Evolutionary conservation across 495 filamentous ascomycete species (phyloP).

Genomic region (Penicillium cataractarum): DNA sequence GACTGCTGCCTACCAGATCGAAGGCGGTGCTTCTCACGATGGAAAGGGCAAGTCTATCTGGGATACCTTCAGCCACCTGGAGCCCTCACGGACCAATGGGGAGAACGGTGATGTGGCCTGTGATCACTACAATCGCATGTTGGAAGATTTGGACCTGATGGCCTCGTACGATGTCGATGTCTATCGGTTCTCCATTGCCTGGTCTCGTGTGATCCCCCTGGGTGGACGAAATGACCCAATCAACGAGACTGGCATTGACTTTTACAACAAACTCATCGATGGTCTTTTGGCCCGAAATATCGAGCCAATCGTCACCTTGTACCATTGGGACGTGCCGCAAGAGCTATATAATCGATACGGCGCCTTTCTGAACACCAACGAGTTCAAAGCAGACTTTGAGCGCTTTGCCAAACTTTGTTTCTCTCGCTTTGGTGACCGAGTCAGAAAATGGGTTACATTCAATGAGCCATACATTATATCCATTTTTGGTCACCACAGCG

Average conservation of each 20-base stretch:
- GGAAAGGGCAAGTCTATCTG: slow-evolving; percentile 69
- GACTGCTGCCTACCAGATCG: slow-evolving; percentile 74
- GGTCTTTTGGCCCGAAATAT: slow-evolving; percentile 37
- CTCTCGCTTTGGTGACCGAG: slow-evolving; percentile 35
- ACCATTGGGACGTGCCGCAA: slow-evolving; percentile 51
- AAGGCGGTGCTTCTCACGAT: slow-evolving; percentile 63
- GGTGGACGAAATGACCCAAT: slow-evolving; percentile 32
- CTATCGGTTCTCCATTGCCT: slow-evolving; percentile 73
- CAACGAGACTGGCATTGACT: slow-evolving; percentile 41
- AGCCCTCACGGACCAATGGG: slow-evolving; percentile 55
- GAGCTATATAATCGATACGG: slow-evolving; percentile 43
- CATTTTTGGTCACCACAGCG: slow-evolving; percentile 23
- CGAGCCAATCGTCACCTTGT: slow-evolving; percentile 45
- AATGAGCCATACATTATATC: slow-evolving; percentile 49
- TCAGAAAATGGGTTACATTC: slow-evolving; percentile 51
- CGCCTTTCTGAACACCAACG: slow-evolving; percentile 37
- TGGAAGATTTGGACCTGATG: slow-evolving; percentile 67
- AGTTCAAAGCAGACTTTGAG: slow-evolving; percentile 44
- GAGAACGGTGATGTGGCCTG: slow-evolving; percentile 65
- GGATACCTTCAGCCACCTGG: slow-evolving; percentile 68
- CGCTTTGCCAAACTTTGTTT: slow-evolving; percentile 43
- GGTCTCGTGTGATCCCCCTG: slow-evolving; percentile 65
- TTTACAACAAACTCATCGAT: slow-evolving; percentile 45
- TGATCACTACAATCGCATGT: slow-evolving; percentile 67
- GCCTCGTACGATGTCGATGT: slow-evolving; percentile 58